Conservation (phyloP, 495 filamentous ascomycete species). For the Entonaema liquescens region DNA sequence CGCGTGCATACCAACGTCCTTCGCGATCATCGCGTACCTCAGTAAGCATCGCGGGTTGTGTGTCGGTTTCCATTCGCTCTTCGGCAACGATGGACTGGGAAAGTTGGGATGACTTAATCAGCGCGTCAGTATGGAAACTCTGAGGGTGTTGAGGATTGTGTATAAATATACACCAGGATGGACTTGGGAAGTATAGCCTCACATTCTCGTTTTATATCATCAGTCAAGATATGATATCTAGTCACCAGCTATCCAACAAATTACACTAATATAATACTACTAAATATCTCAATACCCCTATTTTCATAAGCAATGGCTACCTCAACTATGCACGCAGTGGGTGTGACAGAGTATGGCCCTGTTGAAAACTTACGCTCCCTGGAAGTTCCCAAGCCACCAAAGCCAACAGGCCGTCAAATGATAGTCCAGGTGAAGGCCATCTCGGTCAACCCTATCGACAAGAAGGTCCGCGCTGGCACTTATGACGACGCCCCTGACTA, state of each 20-base stretch:
- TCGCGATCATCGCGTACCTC: constrained; percentile 2
- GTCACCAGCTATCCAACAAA: background rate
- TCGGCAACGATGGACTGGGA: constrained; percentile 15
- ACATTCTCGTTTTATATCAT: background rate
- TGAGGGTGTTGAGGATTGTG: background rate
- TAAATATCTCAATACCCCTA: background rate
- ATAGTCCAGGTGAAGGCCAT: constrained; percentile 37
- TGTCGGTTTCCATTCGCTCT: constrained; percentile 23
- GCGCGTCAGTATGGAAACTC: constrained; percentile 15
- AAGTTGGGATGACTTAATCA: constrained; percentile 28
- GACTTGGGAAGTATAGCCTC: background rate
- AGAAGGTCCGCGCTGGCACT: constrained; percentile 31
- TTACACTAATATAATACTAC: background rate
- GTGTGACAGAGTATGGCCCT: constrained; percentile 30
- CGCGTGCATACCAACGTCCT: background rate
- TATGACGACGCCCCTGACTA: constrained; percentile 38
- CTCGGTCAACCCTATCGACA: constrained; percentile 37
- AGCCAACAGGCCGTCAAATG: constrained; percentile 34
- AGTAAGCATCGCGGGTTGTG: constrained; percentile 8
- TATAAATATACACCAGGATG: constrained; percentile 28
- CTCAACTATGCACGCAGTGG: constrained; percentile 33
- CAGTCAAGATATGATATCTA: constrained; percentile 1
- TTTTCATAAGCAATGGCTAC: constrained; percentile 23
- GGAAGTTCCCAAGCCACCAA: constrained; percentile 28
- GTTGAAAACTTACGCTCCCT: constrained; percentile 28